These are phyloP conservation scores for Acacia confusa DNA, from an alignment of 306 rosid genomes.

Conservation along the genomic window DNA sequence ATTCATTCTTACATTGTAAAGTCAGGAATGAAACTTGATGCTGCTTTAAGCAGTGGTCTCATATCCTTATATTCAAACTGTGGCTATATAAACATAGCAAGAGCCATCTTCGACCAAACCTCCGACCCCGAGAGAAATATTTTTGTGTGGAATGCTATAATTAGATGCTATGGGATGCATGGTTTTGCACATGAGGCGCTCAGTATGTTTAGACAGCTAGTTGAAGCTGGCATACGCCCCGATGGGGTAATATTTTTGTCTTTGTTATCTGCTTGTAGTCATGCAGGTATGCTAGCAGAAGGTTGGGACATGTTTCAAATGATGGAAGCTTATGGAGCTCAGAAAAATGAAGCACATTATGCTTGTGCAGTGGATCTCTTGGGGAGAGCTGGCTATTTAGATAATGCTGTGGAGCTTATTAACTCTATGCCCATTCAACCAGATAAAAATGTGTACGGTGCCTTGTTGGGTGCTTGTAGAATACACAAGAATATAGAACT, in stretches of 20 bases:
- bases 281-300: conserved; percentile 61
- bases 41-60: conserved; percentile 63
- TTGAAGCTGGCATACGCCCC: conserved; percentile 43
- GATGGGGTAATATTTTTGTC: conserved; percentile 59
- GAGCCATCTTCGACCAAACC: conserved; percentile 50
- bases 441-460: conserved; percentile 72
- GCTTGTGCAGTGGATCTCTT: conserved; percentile 81
- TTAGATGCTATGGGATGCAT: conserved; percentile 75
- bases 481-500: conserved; percentile 63
- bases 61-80: conserved; percentile 69
- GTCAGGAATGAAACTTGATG: conserved; percentile 54
- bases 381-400: conserved; percentile 73
- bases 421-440: conserved; percentile 68
- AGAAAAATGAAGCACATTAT: conserved; percentile 61
- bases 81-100: conserved; percentile 57
- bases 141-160: conserved; percentile 66
- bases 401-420: conserved; percentile 58
- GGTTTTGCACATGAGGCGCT: conserved; percentile 64
- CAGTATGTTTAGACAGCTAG: conserved; percentile 50
- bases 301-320: conserved; percentile 55
- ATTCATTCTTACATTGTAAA: conserved; percentile 65
- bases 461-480: conserved; percentile 79
- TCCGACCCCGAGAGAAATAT: conserved; percentile 46
- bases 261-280: conserved; percentile 73
- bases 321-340: conserved; percentile 62